phyloP scores from a whole-genome alignment of 129 eudicot genomes.

The Escallonia herrerae region DNA sequence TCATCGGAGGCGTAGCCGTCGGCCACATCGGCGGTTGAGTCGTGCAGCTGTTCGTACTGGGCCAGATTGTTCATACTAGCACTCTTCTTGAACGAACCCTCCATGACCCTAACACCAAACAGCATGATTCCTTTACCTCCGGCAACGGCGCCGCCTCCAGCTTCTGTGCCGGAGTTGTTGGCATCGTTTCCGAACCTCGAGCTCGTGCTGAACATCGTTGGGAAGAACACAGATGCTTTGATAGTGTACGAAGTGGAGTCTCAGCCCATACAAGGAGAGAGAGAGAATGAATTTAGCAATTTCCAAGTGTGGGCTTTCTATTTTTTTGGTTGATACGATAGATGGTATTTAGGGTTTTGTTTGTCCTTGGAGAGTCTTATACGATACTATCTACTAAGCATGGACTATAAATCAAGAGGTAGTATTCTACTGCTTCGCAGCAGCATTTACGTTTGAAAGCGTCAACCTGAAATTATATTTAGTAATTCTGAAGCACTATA shows the following conservation, averaged over 20 bases:
- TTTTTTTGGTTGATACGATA: conserved; percentile 15
- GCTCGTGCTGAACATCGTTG: conserved; percentile 29
- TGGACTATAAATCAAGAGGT: conserved; percentile 7
- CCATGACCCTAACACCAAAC: conserved; percentile 76
- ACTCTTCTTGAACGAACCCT: conserved; percentile 61
- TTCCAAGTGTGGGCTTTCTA: conserved; percentile 10
- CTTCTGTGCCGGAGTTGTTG: conserved; percentile 35
- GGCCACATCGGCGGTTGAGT: conserved; percentile 35
- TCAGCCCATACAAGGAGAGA: conserved; percentile 8
- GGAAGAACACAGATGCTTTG: conserved; percentile 2
- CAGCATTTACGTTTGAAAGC: conserved; percentile 11
- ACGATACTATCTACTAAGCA: no score
- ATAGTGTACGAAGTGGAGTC: not conserved
- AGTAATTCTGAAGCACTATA: no score
- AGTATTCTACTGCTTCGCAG: conserved; percentile 29
- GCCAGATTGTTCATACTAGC: conserved; percentile 83
- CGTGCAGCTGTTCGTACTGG: conserved; percentile 56
- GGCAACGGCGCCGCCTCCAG: conserved; percentile 9
- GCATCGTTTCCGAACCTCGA: conserved; percentile 27
- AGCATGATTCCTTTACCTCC: conserved; percentile 60
- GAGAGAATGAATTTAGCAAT: conserved; percentile 14
- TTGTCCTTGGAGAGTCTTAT: no score
- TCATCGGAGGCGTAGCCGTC: conserved; percentile 90
- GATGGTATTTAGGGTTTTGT: conserved; percentile 20
- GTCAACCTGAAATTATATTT: no score